phyloP scores from a whole-genome alignment of 495 filamentous ascomycete genomes.

The Annulohypoxylon stygium region DNA sequence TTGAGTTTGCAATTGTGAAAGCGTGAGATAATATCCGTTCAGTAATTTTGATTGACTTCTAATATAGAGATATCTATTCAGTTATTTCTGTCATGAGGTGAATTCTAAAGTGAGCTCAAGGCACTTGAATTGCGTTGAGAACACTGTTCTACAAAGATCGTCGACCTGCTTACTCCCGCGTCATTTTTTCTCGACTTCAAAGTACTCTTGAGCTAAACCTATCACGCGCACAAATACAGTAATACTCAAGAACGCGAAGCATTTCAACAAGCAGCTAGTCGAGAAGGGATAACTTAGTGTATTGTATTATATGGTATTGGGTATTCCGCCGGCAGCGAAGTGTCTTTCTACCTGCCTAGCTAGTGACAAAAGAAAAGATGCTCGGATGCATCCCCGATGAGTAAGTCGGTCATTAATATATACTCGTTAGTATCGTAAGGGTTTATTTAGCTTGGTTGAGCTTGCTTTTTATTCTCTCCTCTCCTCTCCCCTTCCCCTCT shows the following conservation, averaged over 20 bases:
- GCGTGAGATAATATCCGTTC: too few relatives aligned
- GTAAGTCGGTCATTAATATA: slow-evolving; percentile 6
- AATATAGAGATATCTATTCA: too few relatives aligned
- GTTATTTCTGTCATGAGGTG: too few relatives aligned
- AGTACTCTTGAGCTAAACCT: too few relatives aligned
- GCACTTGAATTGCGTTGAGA: too few relatives aligned
- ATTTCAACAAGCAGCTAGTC: neutral
- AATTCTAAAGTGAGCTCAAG: too few relatives aligned
- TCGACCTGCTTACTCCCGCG: too few relatives aligned
- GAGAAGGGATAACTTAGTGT: neutral
- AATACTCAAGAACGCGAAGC: neutral
- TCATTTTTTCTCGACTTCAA: too few relatives aligned
- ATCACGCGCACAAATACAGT: neutral
- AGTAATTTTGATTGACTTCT: too few relatives aligned
- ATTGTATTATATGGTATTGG: too few relatives aligned
- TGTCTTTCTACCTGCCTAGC: neutral
- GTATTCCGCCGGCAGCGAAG: neutral
- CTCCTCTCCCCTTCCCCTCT: neutral
- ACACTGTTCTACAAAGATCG: too few relatives aligned
- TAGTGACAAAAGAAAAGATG: neutral
- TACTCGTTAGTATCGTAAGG: slow-evolving; percentile 10
- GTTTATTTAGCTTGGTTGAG: neutral
- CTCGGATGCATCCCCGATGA: neutral
- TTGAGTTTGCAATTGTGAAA: too few relatives aligned
- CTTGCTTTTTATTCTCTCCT: neutral